phyloP scores from a whole-genome alignment of 106 monocot species.

The Gastrodia elata region DNA sequence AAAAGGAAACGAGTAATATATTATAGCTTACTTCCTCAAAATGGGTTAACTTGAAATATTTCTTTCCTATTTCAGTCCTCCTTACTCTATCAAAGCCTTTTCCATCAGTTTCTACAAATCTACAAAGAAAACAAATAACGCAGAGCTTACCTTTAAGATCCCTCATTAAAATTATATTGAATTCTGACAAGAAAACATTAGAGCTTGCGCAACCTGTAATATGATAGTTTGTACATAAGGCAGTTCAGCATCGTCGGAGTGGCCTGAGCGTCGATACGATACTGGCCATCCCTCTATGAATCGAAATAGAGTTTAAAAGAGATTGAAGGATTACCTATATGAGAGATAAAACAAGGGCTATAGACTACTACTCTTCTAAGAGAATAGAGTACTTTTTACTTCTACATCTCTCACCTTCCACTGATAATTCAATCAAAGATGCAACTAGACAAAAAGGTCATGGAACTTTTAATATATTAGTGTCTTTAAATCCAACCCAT shows the following conservation, averaged over 20 bases:
- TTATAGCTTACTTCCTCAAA: slow-evolving; percentile 76
- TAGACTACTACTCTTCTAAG: too few species aligned
- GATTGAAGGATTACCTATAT: not conserved
- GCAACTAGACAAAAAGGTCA: too few species aligned
- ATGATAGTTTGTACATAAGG: slow-evolving; percentile 99
- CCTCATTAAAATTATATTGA: not conserved
- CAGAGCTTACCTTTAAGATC: not conserved
- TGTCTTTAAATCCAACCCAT: too few species aligned
- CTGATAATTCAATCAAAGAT: too few species aligned
- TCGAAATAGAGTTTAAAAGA: too few species aligned
- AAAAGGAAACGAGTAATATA: not conserved
- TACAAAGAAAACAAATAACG: slow-evolving; percentile 6
- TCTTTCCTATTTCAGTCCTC: slow-evolving; percentile 95
- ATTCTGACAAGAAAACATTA: not conserved
- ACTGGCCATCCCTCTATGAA: slow-evolving; percentile 87
- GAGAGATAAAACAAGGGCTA: not conserved
- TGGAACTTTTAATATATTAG: too few species aligned
- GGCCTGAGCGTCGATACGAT: slow-evolving; percentile 82
- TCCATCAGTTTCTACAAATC: slow-evolving; percentile 96
- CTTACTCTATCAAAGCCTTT: slow-evolving; percentile 95
- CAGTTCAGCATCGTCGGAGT: slow-evolving; percentile 97
- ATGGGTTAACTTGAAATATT: slow-evolving; percentile 92
- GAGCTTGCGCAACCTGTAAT: slow-evolving; percentile 57
- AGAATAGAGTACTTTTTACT: not conserved
- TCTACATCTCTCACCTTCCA: too few species aligned